Percentiles rank a stretch among this genome's conserved stretches.
These are phyloP conservation scores for Bolboschoenus planiculmis DNA, from an alignment of 176 grass and related monocot genomes.

Conservation along the genomic window DNA sequence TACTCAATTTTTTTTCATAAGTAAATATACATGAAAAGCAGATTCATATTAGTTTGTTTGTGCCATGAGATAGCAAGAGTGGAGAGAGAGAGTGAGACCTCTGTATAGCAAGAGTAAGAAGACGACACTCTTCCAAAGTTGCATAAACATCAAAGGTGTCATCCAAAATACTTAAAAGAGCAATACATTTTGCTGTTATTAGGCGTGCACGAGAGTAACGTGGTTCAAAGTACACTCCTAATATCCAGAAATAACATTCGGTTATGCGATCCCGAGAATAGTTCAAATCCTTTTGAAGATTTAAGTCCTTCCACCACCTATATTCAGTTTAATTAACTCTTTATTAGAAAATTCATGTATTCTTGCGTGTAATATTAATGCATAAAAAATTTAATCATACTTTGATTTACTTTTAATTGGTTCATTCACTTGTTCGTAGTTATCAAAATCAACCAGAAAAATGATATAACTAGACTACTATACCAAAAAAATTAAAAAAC, in stretches of 20 bases:
- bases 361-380: too few species aligned
- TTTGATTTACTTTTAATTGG: too few species aligned
- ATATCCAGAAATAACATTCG: conserved; percentile 32
- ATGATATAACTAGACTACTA: too few species aligned
- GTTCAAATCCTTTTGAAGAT: background rate
- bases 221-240: conserved; percentile 26
- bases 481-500: too few species aligned
- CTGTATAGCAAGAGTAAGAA: conserved; percentile 31
- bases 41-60: too few species aligned
- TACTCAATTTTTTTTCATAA: too few species aligned
- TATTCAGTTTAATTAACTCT: background rate
- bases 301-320: conserved; percentile 47
- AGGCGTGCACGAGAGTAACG: conserved; percentile 17
- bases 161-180: conserved; percentile 24
- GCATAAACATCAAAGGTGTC: conserved; percentile 41
- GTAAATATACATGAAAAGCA: too few species aligned
- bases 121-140: conserved; percentile 34
- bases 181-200: conserved; percentile 9
- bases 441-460: too few species aligned
- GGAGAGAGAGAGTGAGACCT: conserved; percentile 12
- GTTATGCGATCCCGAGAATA: conserved; percentile 30
- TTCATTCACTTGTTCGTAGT: too few species aligned
- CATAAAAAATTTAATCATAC: too few species aligned
- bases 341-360: too few species aligned
- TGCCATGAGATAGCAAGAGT: too few species aligned